A percentile compares a stretch with the other conserved stretches of the same genome.
phyloP scores from a whole-genome alignment of 202 grass and related monocot species.

The Alloteropsis angusta region DNA sequence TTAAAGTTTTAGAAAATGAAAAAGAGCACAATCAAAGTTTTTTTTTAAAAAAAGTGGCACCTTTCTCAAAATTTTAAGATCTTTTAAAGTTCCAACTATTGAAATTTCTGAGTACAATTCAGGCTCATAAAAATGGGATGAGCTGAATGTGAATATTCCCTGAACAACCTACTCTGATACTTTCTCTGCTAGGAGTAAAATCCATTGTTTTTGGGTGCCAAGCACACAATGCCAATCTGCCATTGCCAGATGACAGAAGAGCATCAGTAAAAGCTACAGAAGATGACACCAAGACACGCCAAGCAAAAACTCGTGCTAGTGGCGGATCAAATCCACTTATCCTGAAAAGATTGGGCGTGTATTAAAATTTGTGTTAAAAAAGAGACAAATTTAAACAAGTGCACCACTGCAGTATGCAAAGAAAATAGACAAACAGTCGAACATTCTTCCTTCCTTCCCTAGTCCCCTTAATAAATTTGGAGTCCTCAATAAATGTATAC shows the following conservation, averaged over 20 bases:
- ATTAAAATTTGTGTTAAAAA: too few relatives aligned
- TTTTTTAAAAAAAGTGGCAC: neutral
- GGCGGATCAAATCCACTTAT: too few relatives aligned
- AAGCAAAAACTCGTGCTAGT: too few relatives aligned
- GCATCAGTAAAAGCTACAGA: neutral
- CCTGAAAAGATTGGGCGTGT: too few relatives aligned
- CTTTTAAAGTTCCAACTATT: neutral
- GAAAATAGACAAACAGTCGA: too few relatives aligned
- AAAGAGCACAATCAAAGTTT: neutral
- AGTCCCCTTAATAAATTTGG: too few relatives aligned
- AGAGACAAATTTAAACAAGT: too few relatives aligned
- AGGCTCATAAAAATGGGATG: neutral
- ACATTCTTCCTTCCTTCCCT: too few relatives aligned
- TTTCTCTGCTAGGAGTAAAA: neutral
- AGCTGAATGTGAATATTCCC: neutral
- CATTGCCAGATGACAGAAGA: neutral
- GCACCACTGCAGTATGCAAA: too few relatives aligned
- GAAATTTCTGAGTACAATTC: neutral
- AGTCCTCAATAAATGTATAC: too few relatives aligned
- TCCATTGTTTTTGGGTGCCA: neutral
- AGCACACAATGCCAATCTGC: neutral
- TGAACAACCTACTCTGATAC: neutral
- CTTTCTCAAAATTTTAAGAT: neutral
- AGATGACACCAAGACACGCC: conserved; percentile 12
- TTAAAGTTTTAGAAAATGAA: neutral